phyloP scores from a whole-genome alignment of 495 filamentous ascomycete genomes.

The Aspergillus mulundensis region DNA sequence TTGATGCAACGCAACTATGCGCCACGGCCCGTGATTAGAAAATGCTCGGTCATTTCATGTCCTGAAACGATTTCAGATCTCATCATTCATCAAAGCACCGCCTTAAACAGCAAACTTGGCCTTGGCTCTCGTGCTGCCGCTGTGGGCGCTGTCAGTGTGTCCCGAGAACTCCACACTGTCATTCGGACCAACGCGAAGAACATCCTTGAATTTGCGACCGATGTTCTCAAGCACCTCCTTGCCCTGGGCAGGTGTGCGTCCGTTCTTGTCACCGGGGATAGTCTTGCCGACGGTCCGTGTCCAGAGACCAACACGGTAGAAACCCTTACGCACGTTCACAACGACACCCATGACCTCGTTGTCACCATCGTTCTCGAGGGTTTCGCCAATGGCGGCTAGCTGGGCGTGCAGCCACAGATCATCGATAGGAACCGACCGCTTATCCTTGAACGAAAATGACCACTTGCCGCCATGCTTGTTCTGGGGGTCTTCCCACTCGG shows the following conservation, averaged over 20 bases:
- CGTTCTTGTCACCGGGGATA: constrained; percentile 68
- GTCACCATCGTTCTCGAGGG: constrained; percentile 84
- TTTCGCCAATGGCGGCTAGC: constrained; percentile 95
- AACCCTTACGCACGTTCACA: constrained; percentile 96
- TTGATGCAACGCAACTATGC: constrained; percentile 8
- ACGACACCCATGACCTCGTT: constrained; percentile 99
- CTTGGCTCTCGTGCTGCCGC: constrained; percentile 90
- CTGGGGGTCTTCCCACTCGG: constrained; percentile 96
- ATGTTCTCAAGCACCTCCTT: constrained; percentile 78
- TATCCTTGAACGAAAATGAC: constrained; percentile 96
- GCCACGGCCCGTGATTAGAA: constrained; percentile 15
- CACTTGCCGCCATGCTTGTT: constrained; percentile 99
- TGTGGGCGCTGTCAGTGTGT: constrained; percentile 89
- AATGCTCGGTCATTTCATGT: constrained; percentile 17
- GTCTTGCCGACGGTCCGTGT: constrained; percentile 85
- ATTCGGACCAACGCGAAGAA: constrained; percentile 66
- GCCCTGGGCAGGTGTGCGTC: constrained; percentile 70
- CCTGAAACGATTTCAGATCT: constrained; percentile 10
- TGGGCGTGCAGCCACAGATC: constrained; percentile 96
- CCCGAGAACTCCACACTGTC: constrained; percentile 92
- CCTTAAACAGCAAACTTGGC: constrained; percentile 81
- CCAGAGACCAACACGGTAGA: constrained; percentile 94
- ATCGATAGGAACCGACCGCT: constrained; percentile 84
- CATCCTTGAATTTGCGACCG: constrained; percentile 84
- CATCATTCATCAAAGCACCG: constrained; percentile 15